Base-by-base conservation (phyloP, 495 filamentous ascomycete genomes). In the Darksidea phi region DNA sequence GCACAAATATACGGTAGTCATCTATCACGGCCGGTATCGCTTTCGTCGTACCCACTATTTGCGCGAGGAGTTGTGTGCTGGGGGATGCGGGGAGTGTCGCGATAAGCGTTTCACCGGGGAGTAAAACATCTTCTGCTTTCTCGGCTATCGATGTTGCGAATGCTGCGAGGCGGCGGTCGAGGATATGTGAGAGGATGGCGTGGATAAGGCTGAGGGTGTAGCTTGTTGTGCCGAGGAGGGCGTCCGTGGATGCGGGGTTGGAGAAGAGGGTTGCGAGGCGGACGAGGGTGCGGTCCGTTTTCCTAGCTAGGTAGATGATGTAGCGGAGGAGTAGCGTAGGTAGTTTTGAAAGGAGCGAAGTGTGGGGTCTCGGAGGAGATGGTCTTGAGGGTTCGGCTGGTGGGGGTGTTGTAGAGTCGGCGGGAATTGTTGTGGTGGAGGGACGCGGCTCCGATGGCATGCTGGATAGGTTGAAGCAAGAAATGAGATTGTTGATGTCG, bases 1-100 rank as follows among this genome's bases (percentile, higher is more conserved):
- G 84, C 52, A 87, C 72, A 66, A 90, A 90, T 43, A 86, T 88
- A 43, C 91, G 77, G 46, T 82, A 78, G 57, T 91, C 88, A 60
- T 73, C 78, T 25, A 88, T 77, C 49, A 87, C 68, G 10, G 64
- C 59, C 1, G 79, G 74, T 1, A 89, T 74, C 1, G 78, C 75
- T 47, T 79, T 75, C 15, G 84, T 38, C 3, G 46, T 21, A 0
- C 51, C 54, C n/a, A 36, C 50, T 0, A 52, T 25, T 6, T 48
- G 25, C 0, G 48, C 62, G 15, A 73, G 56, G 1, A 34, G 69
- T 5, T 77, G 67, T 47, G 69, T 68, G 5, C 42, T 8, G 10
- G 20, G 12, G 1, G 80, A 73, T 0, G 71, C 67, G 5, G 78
- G 72, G 11, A 79, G 74, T 13, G 73, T 48, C 4, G 77, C 75